Base-by-base conservation (phyloP, 495 filamentous ascomycete genomes). In the Cairneyella variabilis region DNA sequence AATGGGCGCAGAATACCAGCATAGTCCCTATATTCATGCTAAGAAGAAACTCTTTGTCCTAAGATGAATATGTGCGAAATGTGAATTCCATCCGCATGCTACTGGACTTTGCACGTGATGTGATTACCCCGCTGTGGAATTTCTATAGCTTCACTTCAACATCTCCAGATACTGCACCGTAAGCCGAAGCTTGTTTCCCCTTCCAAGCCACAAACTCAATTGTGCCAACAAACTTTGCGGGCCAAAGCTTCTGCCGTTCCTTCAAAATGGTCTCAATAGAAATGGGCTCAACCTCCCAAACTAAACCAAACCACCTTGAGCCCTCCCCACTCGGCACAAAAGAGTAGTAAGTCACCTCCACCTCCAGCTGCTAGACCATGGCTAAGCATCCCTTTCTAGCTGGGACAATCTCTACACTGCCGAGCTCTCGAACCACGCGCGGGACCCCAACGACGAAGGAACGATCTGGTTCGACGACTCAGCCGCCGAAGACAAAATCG, bases 401-500 rank as follows among this genome's bases (percentile, higher is more conserved):
- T 90, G 86, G 86, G 85, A 90, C 63, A 59, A 59, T 25, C 72
- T 84, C 61, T 90, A 90, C 74, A 64, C 68, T 0, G 61, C 54
- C 51, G 86, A 90, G 59, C 63, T 85, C 30, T 51, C 56, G 43
- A 89, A 88, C 69, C 79, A 85, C 71, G 62, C 76, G 21, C 54
- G 67, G 45, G 75, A 88, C 71, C 77, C 80, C 6, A 42, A 69
- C 28, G 83, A 88, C 72, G 78, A 76, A 51, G 86, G 86, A 27
- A 84, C 83, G 14, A 78, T 87, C 55, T 90, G 86, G 86, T 90
- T 90, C 76, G 76, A 80, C 68, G 86, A 89, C 69, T 81, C 83
- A 12, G 71, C 77, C 56, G 86, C 86, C 61, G 82, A 87, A 65
- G 64, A 71, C 37, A 81, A 78, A 40, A 72, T 89, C 23, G 51